Evolutionary conservation across 345 rosid species (phyloP).

Genomic region (Salix koriyanagi): DNA sequence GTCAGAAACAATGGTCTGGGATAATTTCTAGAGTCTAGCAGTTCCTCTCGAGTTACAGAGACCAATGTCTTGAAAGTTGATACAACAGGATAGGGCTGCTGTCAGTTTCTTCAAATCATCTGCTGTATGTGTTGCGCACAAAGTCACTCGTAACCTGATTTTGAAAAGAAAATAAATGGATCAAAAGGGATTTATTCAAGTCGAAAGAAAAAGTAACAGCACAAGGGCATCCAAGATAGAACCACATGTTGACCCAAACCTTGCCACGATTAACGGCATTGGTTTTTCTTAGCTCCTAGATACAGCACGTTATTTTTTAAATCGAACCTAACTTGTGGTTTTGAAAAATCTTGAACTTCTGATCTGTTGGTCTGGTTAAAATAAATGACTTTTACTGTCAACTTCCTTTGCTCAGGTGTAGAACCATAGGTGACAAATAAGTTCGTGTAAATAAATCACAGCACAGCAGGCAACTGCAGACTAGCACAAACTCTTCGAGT

Average conservation of each 20-base stretch:
- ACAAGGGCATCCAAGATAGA: neutral
- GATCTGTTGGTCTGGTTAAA: neutral
- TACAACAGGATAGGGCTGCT: slow-evolving; percentile 49
- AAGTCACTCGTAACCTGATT: slow-evolving; percentile 74
- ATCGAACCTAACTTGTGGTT: neutral
- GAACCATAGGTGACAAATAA: neutral
- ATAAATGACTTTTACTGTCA: neutral
- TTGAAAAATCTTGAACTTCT: neutral
- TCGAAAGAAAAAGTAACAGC: neutral
- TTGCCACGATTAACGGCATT: neutral
- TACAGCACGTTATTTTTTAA: neutral
- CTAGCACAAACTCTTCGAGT: neutral
- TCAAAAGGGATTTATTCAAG: neutral
- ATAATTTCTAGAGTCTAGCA: slow-evolving; percentile 20
- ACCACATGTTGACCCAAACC: neutral
- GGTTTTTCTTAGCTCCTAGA: no score
- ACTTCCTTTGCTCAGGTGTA: neutral
- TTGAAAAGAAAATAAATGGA: no score
- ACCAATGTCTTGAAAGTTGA: slow-evolving; percentile 40
- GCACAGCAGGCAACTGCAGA: neutral
- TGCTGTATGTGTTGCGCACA: slow-evolving; percentile 62
- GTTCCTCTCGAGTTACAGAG: slow-evolving; percentile 3
- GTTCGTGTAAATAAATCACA: neutral
- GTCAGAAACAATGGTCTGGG: neutral
- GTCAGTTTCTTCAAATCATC: slow-evolving; percentile 78